Percentiles rank a stretch among this genome's conserved stretches.
Conservation (phyloP, 2,329 filamentous ascomycete genomes). For the Arthrobotrys conoides region DNA sequence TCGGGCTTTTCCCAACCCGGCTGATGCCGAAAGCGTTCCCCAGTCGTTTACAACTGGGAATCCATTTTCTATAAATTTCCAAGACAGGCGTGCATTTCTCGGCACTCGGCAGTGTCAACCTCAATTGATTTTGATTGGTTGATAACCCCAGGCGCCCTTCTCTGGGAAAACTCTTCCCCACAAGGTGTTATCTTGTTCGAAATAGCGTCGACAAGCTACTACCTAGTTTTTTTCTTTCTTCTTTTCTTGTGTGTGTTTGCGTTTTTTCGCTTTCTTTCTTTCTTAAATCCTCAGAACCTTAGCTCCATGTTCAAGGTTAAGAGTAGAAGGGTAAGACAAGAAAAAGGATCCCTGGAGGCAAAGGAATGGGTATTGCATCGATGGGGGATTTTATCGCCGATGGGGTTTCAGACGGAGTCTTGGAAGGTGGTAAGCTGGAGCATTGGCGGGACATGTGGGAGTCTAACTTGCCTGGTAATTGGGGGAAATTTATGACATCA, state of each 20-base stretch:
- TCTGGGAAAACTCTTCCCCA: slow-evolving; percentile 22
- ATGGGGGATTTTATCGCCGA: slow-evolving; percentile 44
- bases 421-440: slow-evolving; percentile 28
- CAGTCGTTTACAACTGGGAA: slow-evolving; percentile 10
- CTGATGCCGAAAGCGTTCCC: slow-evolving; percentile 41
- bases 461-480: neutral
- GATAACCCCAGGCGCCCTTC: slow-evolving; percentile 24
- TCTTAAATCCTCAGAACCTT: too few relatives aligned
- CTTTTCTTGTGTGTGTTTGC: neutral
- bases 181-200: slow-evolving; percentile 37
- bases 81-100: slow-evolving; percentile 35
- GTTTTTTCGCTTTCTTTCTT: slow-evolving; percentile 1
- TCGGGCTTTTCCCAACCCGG: slow-evolving; percentile 43
- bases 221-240: neutral
- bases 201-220: slow-evolving; percentile 31
- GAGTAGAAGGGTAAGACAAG: neutral
- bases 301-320: too few relatives aligned
- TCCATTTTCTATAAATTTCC: neutral
- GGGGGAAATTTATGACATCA: slow-evolving; percentile 48
- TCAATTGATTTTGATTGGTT: slow-evolving; percentile 28
- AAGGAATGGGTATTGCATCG: slow-evolving; percentile 28
- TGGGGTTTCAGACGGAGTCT: slow-evolving; percentile 43
- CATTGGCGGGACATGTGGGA: slow-evolving; percentile 34
- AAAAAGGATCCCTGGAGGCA: slow-evolving; percentile 18
- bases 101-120: slow-evolving; percentile 56